Conservation (phyloP, 352 stramenopile genomes). For the Phytophthora idaei region DNA sequence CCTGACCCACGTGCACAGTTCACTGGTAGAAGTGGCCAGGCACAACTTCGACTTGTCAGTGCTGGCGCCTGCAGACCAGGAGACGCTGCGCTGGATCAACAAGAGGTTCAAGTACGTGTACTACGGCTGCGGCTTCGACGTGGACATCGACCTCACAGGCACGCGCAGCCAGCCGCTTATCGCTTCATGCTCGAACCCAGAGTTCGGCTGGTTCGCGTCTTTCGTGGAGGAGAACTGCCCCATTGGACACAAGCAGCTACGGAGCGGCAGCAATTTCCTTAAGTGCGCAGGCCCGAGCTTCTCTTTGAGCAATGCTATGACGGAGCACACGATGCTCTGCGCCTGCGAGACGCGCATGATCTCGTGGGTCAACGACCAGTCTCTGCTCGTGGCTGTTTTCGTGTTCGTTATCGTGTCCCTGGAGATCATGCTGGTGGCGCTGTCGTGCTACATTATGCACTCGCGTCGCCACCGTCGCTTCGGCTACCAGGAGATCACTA, state of each 20-base stretch:
- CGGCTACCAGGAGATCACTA: constrained; percentile 87
- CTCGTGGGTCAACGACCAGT: constrained; percentile 83
- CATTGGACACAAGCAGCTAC: constrained; percentile 61
- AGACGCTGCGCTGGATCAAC: constrained; percentile 81
- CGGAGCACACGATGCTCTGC: constrained; percentile 83
- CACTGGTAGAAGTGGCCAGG: constrained; percentile 62
- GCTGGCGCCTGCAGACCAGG: constrained; percentile 57
- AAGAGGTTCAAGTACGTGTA: constrained; percentile 79
- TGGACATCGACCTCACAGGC: constrained; percentile 66
- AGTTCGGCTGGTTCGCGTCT: constrained; percentile 74
- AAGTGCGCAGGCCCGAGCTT: constrained; percentile 72
- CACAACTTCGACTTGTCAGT: constrained; percentile 77
- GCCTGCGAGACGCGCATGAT: constrained; percentile 83
- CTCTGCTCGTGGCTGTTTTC: constrained; percentile 74
- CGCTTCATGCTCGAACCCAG: constrained; percentile 57
- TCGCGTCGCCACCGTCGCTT: constrained; percentile 65
- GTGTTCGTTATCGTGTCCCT: constrained; percentile 82
- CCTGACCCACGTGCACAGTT: constrained; percentile 82
- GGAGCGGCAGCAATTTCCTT: constrained; percentile 64
- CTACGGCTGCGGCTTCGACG: constrained; percentile 64
- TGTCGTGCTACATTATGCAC: constrained; percentile 88
- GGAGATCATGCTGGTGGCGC: constrained; percentile 76
- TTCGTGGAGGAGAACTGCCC: constrained; percentile 80
- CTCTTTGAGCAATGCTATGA: constrained; percentile 63
- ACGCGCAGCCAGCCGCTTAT: constrained; percentile 42